Conservation (phyloP, 164 flowering plant genomes). For the grape (Vitis vinifera) region ASM3070453v1 NC_081814.1:630001-630500, state of each 20-base stretch:
- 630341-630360: no score
- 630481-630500: no score
- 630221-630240: conserved; percentile 82
- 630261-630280: conserved; percentile 41
- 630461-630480: no score
- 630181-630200: conserved; percentile 90
- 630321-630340: no score
- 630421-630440: not conserved
- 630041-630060: not conserved
- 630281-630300: not conserved
- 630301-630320: not conserved
- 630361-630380: no score
- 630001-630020: no score
- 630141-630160: conserved; percentile 22
- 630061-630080: not conserved
- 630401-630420: not conserved
- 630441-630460: no score
- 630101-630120: not conserved
- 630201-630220: conserved; percentile 74
- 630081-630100: not conserved
- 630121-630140: conserved; percentile 5
- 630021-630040: not conserved
- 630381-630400: no score
- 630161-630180: conserved; percentile 95
- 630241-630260: conserved; percentile 93